A percentile compares a stretch with the other conserved stretches of the same genome.
Conservation (phyloP, 2,329 filamentous ascomycete species). For the Calonectria crousiana region DNA sequence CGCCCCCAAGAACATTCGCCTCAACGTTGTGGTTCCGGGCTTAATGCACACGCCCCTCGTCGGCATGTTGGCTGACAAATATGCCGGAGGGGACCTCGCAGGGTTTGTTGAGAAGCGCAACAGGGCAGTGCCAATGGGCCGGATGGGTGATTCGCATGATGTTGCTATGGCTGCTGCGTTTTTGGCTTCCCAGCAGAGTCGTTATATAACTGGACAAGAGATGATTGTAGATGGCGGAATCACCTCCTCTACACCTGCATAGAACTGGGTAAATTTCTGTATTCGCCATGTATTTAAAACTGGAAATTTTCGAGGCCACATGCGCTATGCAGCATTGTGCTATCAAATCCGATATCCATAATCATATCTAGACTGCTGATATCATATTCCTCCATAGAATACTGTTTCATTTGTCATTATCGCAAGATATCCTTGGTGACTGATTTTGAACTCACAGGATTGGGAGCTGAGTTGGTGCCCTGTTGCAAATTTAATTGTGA, state of each 20-base stretch:
- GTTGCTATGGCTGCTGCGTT: slow-evolving; percentile 6
- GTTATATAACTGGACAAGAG: slow-evolving; percentile 22
- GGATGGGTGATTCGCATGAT: slow-evolving; percentile 3
- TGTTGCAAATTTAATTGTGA: background rate
- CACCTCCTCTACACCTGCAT: background rate
- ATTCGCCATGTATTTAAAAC: background rate
- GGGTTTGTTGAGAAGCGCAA: background rate
- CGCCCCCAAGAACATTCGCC: slow-evolving; percentile 54
- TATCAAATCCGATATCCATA: slow-evolving; percentile 1
- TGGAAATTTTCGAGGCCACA: background rate
- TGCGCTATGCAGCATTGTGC: background rate
- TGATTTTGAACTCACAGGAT: background rate
- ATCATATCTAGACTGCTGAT: background rate
- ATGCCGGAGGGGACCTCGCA: slow-evolving; percentile 34
- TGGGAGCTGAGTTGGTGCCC: background rate
- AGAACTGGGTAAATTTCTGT: too few relatives aligned
- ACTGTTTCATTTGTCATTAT: background rate
- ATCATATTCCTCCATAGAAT: background rate
- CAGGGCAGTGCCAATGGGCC: slow-evolving; percentile 1
- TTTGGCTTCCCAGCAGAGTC: slow-evolving; percentile 1
- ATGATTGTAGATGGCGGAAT: slow-evolving; percentile 26
- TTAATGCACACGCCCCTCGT: slow-evolving; percentile 24
- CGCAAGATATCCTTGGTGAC: too few relatives aligned
- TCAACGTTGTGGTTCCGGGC: slow-evolving; percentile 58
- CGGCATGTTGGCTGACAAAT: background rate